phyloP scores from a whole-genome alignment of 768 basidiomycete species.

The Naganishia vishniacii region DNA sequence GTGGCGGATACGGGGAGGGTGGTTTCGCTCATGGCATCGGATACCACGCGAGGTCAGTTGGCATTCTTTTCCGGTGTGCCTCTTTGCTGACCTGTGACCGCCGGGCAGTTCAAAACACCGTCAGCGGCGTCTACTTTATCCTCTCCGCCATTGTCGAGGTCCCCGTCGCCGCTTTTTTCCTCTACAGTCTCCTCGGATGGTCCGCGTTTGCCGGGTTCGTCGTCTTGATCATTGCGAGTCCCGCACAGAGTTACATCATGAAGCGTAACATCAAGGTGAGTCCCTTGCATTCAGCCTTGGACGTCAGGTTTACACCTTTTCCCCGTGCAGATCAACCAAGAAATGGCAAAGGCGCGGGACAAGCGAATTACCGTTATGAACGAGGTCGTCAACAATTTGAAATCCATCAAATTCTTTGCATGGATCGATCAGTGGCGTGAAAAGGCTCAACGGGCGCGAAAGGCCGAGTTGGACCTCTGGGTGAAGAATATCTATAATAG shows the following conservation, averaged over 20 bases:
- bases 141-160: constrained; percentile 46
- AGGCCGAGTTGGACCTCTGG: constrained; percentile 21
- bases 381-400: constrained; percentile 59
- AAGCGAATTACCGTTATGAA: constrained; percentile 71
- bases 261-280: constrained; percentile 60
- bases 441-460: constrained; percentile 23
- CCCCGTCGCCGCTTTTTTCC: constrained; percentile 11
- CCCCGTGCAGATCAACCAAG: constrained; percentile 21
- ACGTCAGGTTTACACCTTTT: background rate
- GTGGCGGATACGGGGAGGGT: constrained; percentile 66
- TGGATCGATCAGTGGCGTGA: constrained; percentile 23
- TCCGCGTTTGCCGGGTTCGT: constrained; percentile 69
- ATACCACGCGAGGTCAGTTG: constrained; percentile 33
- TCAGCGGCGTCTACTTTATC: constrained; percentile 32
- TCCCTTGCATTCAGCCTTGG: constrained; percentile 12
- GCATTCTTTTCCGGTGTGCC: no score
- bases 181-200: constrained; percentile 57
- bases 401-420: constrained; percentile 29
- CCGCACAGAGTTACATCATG: constrained; percentile 65
- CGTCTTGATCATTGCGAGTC: constrained; percentile 63
- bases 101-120: constrained; percentile 34
- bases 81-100: background rate
- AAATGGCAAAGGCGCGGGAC: constrained; percentile 55
- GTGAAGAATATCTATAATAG: constrained; percentile 22
- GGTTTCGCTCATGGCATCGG: constrained; percentile 19